Conservation (phyloP, 176 grass and related monocot genomes). For the Puccinellia tenuiflora region DNA sequence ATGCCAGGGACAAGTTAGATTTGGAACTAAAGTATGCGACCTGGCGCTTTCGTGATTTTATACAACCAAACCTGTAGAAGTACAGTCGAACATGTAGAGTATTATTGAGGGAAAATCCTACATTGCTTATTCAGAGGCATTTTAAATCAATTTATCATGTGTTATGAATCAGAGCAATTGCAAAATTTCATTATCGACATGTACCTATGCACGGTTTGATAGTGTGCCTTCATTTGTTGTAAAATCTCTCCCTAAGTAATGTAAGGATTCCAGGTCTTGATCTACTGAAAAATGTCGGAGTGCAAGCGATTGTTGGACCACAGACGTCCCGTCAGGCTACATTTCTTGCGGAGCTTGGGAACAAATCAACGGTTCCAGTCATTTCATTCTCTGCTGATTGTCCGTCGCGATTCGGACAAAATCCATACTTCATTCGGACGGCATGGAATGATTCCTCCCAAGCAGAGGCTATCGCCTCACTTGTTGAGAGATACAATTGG, state of each 20-base stretch:
- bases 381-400: conserved; percentile 63
- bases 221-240: neutral
- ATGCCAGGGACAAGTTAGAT: neutral
- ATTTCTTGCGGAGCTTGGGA: conserved; percentile 61
- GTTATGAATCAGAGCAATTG: neutral
- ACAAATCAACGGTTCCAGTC: conserved; percentile 55
- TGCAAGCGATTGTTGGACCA: conserved; percentile 70
- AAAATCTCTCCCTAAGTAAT: neutral
- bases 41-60: neutral
- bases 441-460: conserved; percentile 66
- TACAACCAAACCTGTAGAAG: neutral
- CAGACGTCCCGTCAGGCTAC: conserved; percentile 62
- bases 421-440: conserved; percentile 62
- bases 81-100: neutral
- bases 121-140: neutral
- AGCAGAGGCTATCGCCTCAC: conserved; percentile 49
- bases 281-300: conserved; percentile 64
- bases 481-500: conserved; percentile 53
- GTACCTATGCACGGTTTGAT: neutral
- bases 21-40: neutral
- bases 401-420: conserved; percentile 26
- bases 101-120: neutral
- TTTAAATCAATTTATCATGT: neutral
- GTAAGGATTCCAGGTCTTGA: conserved; percentile 46
- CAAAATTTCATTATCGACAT: neutral